Conservation (phyloP, 805 yeast genomes). For the Candida ortonii region DNA sequence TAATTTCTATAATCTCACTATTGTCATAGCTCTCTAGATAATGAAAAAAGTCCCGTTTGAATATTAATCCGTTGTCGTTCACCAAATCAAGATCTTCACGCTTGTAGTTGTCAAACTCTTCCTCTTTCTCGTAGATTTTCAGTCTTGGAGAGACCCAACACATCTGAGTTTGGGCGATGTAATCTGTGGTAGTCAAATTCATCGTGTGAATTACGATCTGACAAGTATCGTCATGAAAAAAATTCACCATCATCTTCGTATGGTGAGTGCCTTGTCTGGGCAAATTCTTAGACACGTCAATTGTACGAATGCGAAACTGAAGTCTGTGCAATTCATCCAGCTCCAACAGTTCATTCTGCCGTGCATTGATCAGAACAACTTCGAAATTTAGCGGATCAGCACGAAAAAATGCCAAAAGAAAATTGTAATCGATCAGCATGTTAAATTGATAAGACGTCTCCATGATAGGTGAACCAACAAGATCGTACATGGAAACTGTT, state of each 20-base stretch:
- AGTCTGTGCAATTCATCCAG: conserved; percentile 32
- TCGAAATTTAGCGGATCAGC: conserved; percentile 23
- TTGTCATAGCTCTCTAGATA: conserved; percentile 47
- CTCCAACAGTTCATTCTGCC: conserved; percentile 27
- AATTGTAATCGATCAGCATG: conserved; percentile 30
- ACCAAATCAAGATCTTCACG: conserved; percentile 5
- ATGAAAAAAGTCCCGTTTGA: conserved; percentile 42
- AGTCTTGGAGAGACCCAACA: conserved; percentile 58
- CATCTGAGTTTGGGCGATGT: conserved; percentile 59
- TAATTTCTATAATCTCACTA: conserved; percentile 27
- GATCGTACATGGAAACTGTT: conserved; percentile 26
- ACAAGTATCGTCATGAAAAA: conserved; percentile 42
- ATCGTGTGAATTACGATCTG: conserved; percentile 58
- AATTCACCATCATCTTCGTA: conserved; percentile 63
- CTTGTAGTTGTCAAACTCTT: conserved; percentile 3
- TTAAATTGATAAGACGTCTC: conserved; percentile 33
- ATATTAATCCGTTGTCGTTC: conserved; percentile 29
- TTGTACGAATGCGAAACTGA: conserved; percentile 19
- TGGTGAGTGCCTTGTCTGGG: conserved; percentile 52
- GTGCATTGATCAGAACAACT: conserved; percentile 30
- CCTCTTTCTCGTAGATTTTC: conserved; percentile 3
- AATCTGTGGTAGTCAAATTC: conserved; percentile 55
- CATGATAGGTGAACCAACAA: conserved; percentile 26
- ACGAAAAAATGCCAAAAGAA: conserved; percentile 22
- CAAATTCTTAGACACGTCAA: conserved; percentile 29